Base-by-base conservation (phyloP, 2,329 filamentous ascomycete genomes). In the Ophiognomonia clavigignenti-juglandacearum region DNA sequence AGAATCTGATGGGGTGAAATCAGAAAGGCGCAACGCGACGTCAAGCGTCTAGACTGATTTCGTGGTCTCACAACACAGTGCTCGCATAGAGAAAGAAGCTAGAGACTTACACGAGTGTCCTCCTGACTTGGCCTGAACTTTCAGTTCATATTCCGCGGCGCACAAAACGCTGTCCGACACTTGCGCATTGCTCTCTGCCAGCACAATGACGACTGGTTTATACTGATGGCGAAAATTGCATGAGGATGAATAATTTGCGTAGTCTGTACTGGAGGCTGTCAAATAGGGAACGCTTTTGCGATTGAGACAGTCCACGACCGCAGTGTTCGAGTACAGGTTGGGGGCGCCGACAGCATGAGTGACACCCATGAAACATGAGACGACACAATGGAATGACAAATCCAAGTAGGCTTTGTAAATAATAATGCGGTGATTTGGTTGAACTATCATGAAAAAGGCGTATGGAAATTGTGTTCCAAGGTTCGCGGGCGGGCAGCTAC, bases 101-200 rank as follows among this genome's bases (percentile, higher is more conserved):
- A n/a, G 24, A 26, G 10, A 26, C 24, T 26, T 6, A 26, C 24
- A 80, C 34, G 69, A 73, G 55, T 80, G 76, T 0, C 76, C 77
- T 11, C 77, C 77, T 31, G 69, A 67, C 50, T 70, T 71, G 3
- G 75, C 64, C 36, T 75, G 74, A 3, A 80, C 71, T 39, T 75
- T 72, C 22, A 74, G 59, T 10, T 61, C 60, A 36, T 60, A 51
- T 20, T 65, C 54, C 1, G 58, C 56, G 1, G 72, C 75, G 47
- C 74, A 78, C 35, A 60, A 59, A 13, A 80, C 66, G 4, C 74
- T 68, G 4, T 60, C 62, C 6, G 70, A 60, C 14, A 78, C 64
- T 8, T 77, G 66, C 5, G 63, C 52, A 1, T 63, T 55, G 5
- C 60, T 65, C 1, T 50, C 56, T 4, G 66, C 62, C 0, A 64